Evolutionary conservation across 2,329 filamentous ascomycete species (phyloP).

Genomic region (Diplocarpon mali): DNA sequence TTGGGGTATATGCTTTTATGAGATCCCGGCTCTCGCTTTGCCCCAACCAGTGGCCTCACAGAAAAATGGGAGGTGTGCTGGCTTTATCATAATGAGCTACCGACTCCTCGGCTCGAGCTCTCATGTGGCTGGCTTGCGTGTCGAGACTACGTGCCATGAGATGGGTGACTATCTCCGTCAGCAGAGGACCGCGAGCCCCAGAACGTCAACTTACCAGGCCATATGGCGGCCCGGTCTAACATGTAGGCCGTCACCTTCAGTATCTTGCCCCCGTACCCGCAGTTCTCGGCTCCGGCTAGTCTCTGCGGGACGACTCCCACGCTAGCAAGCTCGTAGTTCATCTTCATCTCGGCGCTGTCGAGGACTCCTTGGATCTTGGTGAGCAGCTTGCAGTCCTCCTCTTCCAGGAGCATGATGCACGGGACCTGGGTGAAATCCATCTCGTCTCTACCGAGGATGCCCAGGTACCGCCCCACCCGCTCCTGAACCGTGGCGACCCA

Average conservation of each 20-base stretch:
- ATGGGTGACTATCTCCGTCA: conserved; percentile 43
- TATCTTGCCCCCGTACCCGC: conserved; percentile 76
- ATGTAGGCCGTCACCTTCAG: conserved; percentile 76
- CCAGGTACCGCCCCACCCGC: conserved; percentile 79
- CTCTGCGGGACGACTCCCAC: conserved; percentile 41
- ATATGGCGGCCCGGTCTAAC: conserved; percentile 80
- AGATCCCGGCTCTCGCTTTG: not conserved
- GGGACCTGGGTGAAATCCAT: conserved; percentile 72
- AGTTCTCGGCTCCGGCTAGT: conserved; percentile 47
- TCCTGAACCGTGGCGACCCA: conserved; percentile 93
- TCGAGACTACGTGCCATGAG: conserved; percentile 57
- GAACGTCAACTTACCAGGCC: conserved; percentile 58
- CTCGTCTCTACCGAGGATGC: conserved; percentile 72
- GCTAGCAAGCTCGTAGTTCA: conserved; percentile 48
- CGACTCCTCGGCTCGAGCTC: conserved; percentile 41
- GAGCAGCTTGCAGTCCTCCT: conserved; percentile 80
- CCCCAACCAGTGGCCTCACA: not conserved
- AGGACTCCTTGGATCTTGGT: conserved; percentile 74
- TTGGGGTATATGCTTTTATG: conserved; percentile 2
- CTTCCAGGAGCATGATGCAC: conserved; percentile 80
- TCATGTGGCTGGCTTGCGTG: conserved; percentile 51
- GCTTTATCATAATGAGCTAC: conserved; percentile 19
- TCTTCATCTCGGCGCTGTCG: conserved; percentile 65
- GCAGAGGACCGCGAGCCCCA: not conserved
- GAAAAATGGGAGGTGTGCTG: not conserved